These are phyloP conservation scores for Rhizomucor pusillus DNA, from an alignment of 371 early-diverging fungal species.

Conservation along the genomic window DNA sequence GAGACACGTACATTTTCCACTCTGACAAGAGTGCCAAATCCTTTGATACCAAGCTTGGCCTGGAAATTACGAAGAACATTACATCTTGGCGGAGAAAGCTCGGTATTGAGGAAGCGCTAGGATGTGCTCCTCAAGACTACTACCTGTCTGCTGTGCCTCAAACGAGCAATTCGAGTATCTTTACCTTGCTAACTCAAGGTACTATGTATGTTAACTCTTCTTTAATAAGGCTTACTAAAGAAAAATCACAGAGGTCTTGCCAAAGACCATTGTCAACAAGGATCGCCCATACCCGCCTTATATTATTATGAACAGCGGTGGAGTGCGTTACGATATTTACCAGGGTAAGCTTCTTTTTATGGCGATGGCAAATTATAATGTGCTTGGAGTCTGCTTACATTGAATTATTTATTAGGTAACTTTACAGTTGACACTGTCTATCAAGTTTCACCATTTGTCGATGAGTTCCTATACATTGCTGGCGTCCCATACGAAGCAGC, in stretches of 20 bases:
- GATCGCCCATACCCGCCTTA: slow-evolving; percentile 37
- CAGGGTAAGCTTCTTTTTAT: too few relatives aligned
- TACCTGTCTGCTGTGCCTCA: slow-evolving; percentile 39
- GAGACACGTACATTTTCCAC: slow-evolving; percentile 56
- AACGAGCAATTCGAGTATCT: slow-evolving; percentile 38
- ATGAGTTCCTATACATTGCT: slow-evolving; percentile 38
- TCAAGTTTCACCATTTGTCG: slow-evolving; percentile 49
- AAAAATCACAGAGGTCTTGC: slow-evolving; percentile 38
- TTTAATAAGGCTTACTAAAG: too few relatives aligned
- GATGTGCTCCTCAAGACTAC: slow-evolving; percentile 58
- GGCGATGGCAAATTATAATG: not conserved
- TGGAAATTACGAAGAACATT: slow-evolving; percentile 42
- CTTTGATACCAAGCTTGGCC: slow-evolving; percentile 47
- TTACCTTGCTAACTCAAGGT: slow-evolving; percentile 41
- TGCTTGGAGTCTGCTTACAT: too few relatives aligned
- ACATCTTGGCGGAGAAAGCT: slow-evolving; percentile 29
- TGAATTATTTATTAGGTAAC: too few relatives aligned
- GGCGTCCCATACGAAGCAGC: slow-evolving; percentile 34
- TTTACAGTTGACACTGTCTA: slow-evolving; percentile 52
- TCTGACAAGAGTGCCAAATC: slow-evolving; percentile 15
- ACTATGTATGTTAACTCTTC: not conserved
- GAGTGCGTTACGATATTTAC: slow-evolving; percentile 50
- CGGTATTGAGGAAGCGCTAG: slow-evolving; percentile 31
- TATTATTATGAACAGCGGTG: slow-evolving; percentile 48
- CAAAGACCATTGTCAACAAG: slow-evolving; percentile 29